Conservation (phyloP, 257 asterid genomes). For the Eustoma russellianum region DNA sequence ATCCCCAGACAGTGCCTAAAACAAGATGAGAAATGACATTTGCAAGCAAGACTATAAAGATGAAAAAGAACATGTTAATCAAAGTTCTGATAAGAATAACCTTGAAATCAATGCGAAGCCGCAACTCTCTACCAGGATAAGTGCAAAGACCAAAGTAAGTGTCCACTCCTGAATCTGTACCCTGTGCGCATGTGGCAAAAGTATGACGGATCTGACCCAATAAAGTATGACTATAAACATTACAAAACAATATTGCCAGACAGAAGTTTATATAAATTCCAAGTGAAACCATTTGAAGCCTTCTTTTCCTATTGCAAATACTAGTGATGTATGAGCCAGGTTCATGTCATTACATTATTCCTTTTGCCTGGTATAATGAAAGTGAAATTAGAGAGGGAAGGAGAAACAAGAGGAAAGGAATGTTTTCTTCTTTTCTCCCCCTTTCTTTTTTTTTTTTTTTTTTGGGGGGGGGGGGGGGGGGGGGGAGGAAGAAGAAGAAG, state of each 20-base stretch:
- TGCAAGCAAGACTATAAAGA: not conserved
- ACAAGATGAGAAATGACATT: no score
- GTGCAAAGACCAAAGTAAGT: constrained; percentile 96
- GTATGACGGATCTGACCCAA: constrained; percentile 1
- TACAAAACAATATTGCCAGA: not conserved
- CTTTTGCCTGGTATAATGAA: no score
- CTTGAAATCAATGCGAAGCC: constrained; percentile 90
- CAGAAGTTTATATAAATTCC: not conserved
- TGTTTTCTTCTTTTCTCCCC: no score
- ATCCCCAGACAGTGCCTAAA: no score
- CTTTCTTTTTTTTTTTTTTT: no score
- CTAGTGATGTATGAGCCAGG: no score
- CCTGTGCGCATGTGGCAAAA: constrained; percentile 29
- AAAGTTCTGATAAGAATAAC: constrained; percentile 16
- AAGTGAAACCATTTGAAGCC: not conserved
- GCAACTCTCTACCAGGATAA: constrained; percentile 69
- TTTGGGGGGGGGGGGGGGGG: no score
- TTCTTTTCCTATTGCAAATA: no score
- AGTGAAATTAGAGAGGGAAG: no score
- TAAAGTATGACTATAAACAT: constrained; percentile 7
- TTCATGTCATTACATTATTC: no score
- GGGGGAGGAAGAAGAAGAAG: no score
- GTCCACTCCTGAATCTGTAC: constrained; percentile 84
- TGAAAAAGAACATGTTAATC: not conserved
- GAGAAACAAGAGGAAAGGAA: no score